Percentiles rank a stretch among this genome's conserved stretches.
These are phyloP conservation scores for Fusarium newnesense DNA, from an alignment of 2,329 filamentous ascomycete genomes.

Conservation along the genomic window DNA sequence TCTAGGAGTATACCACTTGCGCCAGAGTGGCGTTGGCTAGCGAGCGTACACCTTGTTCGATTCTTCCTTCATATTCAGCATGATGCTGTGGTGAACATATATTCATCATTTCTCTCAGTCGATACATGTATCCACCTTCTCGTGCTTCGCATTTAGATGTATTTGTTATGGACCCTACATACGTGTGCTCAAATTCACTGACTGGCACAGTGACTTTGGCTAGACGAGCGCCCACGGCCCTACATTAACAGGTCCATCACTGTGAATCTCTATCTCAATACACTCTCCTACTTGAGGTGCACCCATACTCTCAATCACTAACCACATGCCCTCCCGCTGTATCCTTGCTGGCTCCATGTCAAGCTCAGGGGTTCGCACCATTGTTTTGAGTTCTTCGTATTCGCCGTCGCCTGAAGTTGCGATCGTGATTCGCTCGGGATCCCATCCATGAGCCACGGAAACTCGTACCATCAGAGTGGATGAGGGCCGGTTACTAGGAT, in stretches of 20 bases:
- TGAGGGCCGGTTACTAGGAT: conserved; percentile 35
- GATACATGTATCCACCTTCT: not conserved
- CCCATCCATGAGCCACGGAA: conserved; percentile 77
- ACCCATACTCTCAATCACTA: conserved; percentile 85
- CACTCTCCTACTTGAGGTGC: conserved; percentile 54
- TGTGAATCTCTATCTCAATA: conserved; percentile 65
- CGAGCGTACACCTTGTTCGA: conserved; percentile 22
- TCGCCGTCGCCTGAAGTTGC: conserved; percentile 76
- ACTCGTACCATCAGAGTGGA: conserved; percentile 72
- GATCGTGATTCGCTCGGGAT: conserved; percentile 72
- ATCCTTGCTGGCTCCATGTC: conserved; percentile 75
- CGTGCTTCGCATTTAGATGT: not conserved
- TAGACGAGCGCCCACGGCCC: conserved; percentile 55
- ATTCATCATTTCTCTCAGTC: not conserved
- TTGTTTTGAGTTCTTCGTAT: conserved; percentile 74
- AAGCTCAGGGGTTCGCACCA: conserved; percentile 77
- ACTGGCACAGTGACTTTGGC: not conserved
- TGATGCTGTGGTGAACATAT: not conserved
- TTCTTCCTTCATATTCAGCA: conserved; percentile 10
- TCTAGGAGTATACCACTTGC: conserved; percentile 18
- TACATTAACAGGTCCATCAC: conserved; percentile 57
- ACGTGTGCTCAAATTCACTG: not conserved
- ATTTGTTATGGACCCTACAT: not conserved
- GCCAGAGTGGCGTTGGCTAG: conserved; percentile 23
- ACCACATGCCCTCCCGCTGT: conserved; percentile 71